Conservation (phyloP, 805 yeast species). For the Myxozyma mucilagina region DNA sequence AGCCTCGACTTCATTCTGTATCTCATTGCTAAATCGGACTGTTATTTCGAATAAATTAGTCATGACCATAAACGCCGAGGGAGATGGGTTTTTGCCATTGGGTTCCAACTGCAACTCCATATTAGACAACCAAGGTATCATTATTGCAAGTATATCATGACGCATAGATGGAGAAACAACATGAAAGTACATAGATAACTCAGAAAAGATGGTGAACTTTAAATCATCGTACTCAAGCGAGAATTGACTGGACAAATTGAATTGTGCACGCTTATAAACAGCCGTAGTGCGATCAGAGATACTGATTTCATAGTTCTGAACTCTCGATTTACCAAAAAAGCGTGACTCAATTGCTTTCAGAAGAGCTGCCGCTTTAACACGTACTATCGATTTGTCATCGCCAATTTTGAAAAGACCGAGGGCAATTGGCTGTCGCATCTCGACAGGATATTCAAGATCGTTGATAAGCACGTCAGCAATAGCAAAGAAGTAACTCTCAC, state of each 20-base stretch:
- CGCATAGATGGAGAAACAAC: slow-evolving; percentile 60
- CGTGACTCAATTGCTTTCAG: slow-evolving; percentile 64
- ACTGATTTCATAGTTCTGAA: slow-evolving; percentile 64
- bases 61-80: slow-evolving; percentile 64
- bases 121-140: slow-evolving; percentile 91
- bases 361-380: slow-evolving; percentile 72
- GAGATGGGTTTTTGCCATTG: slow-evolving; percentile 45
- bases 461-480: slow-evolving; percentile 64
- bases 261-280: slow-evolving; percentile 82
- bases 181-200: slow-evolving; percentile 68
- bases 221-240: slow-evolving; percentile 62
- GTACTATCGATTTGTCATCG: slow-evolving; percentile 63
- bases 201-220: slow-evolving; percentile 64
- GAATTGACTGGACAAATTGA: slow-evolving; percentile 72
- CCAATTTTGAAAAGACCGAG: slow-evolving; percentile 79
- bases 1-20: slow-evolving; percentile 88
- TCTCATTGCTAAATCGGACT: slow-evolving; percentile 65
- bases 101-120: slow-evolving; percentile 60
- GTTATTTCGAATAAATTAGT: slow-evolving; percentile 83
- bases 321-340: slow-evolving; percentile 54
- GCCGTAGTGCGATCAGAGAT: slow-evolving; percentile 74
- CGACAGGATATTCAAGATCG: slow-evolving; percentile 50
- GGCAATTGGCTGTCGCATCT: slow-evolving; percentile 68
- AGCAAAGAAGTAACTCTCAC: slow-evolving; percentile 69
- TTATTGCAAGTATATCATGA: slow-evolving; percentile 74